Evolutionary conservation across 2,329 filamentous ascomycete species (phyloP).

Genomic region (Diplodia sapinea): DNA sequence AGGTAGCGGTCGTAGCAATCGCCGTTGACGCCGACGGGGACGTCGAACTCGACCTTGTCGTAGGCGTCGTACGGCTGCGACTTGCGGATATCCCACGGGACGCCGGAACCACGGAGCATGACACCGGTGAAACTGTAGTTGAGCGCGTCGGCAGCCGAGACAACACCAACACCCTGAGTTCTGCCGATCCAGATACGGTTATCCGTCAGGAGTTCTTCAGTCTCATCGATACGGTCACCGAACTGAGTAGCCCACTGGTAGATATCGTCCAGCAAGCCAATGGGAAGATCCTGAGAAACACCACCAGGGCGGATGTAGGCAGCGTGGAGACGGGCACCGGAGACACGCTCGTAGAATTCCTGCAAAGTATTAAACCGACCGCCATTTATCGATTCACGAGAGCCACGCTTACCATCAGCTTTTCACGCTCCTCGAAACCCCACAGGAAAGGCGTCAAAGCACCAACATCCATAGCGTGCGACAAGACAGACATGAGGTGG

Average conservation of each 20-base stretch:
- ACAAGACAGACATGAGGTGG: conserved; percentile 96
- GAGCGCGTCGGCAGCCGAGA: conserved; percentile 89
- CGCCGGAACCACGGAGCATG: conserved; percentile 95
- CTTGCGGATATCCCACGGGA: conserved; percentile 97
- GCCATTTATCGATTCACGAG: conserved; percentile 2
- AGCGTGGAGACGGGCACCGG: conserved; percentile 93
- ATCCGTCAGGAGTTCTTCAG: conserved; percentile 96
- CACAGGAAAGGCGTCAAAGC: conserved; percentile 97
- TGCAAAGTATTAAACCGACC: conserved; percentile 47
- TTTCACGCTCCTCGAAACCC: conserved; percentile 99
- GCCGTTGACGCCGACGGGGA: conserved; percentile 93
- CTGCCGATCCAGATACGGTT: conserved; percentile 99
- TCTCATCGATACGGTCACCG: conserved; percentile 97
- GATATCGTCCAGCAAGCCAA: conserved; percentile 96
- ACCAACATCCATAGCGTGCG: conserved; percentile 98
- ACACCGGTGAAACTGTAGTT: conserved; percentile 97
- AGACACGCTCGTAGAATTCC: conserved; percentile 99
- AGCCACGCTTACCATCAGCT: conserved; percentile 83
- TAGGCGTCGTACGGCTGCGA: conserved; percentile 97
- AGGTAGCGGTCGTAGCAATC: conserved; percentile 99
- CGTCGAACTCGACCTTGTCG: conserved; percentile 96
- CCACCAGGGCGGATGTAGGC: conserved; percentile 96
- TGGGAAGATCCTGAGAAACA: conserved; percentile 91
- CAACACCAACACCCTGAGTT: conserved; percentile 88
- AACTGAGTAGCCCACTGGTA: conserved; percentile 99